A percentile compares a stretch with the other conserved stretches of the same genome.
phyloP scores from a whole-genome alignment of 805 yeast genomes.

The Saccharomycopsis sp. region DNA sequence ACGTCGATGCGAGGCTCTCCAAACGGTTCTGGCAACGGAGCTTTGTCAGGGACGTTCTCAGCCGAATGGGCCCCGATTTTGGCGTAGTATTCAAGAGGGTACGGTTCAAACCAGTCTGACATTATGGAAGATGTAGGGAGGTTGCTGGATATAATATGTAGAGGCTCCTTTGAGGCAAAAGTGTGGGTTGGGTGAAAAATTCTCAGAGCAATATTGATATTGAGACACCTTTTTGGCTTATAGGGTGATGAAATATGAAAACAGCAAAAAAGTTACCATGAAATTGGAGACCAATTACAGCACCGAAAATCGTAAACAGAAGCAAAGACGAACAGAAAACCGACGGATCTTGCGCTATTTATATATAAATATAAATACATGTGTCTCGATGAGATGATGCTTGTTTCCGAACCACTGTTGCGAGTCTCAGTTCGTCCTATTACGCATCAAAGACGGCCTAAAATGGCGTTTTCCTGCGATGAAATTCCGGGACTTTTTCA shows the following conservation, averaged over 20 bases:
- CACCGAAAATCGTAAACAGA: neutral
- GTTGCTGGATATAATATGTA: too few species aligned
- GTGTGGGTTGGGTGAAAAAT: too few species aligned
- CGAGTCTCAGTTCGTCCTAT: neutral
- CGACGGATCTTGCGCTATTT: neutral
- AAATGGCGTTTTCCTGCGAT: neutral
- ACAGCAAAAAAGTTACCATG: neutral
- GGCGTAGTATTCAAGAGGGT: slow-evolving; percentile 17
- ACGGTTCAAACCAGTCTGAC: slow-evolving; percentile 16
- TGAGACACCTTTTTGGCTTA: too few species aligned
- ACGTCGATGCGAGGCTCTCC: slow-evolving; percentile 35
- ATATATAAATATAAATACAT: neutral
- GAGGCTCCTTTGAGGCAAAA: too few species aligned
- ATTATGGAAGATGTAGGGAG: too few species aligned
- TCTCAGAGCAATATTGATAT: too few species aligned
- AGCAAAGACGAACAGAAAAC: neutral
- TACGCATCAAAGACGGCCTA: neutral
- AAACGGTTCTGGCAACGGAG: slow-evolving; percentile 15
- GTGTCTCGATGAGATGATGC: neutral
- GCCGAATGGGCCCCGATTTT: slow-evolving; percentile 12
- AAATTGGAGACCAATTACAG: neutral
- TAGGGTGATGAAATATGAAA: too few species aligned
- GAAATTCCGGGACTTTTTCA: neutral
- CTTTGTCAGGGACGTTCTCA: slow-evolving; percentile 9
- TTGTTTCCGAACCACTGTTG: neutral